Evolutionary conservation across 2,329 filamentous ascomycete species (phyloP).

Genomic region (Aspergillus caelatus): DNA sequence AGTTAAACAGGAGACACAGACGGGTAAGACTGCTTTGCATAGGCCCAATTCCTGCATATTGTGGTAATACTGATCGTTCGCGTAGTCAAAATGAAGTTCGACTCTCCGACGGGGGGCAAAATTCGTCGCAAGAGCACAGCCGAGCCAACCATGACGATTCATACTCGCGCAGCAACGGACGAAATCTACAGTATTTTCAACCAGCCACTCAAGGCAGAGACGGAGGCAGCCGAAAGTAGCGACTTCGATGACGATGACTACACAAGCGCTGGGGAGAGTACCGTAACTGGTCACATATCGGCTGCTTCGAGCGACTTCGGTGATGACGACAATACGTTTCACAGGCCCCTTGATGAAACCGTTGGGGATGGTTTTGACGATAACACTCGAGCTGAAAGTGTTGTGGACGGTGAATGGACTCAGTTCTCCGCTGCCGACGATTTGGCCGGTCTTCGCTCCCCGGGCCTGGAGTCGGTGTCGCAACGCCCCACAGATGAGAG

Average conservation of each 20-base stretch:
- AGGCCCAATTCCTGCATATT: no score
- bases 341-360: slow-evolving; percentile 48
- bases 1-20: slow-evolving; percentile 83
- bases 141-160: slow-evolving; percentile 97
- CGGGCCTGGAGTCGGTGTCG: slow-evolving; percentile 25
- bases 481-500: slow-evolving; percentile 21
- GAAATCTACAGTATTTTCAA: slow-evolving; percentile 99
- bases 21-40: slow-evolving; percentile 62
- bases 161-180: slow-evolving; percentile 91
- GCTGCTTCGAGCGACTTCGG: slow-evolving; percentile 65
- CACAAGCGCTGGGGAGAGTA: slow-evolving; percentile 84
- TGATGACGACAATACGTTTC: slow-evolving; percentile 56
- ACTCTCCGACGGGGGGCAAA: slow-evolving; percentile 85
- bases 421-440: slow-evolving; percentile 76
- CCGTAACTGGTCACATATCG: slow-evolving; percentile 72
- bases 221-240: slow-evolving; percentile 62
- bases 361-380: slow-evolving; percentile 46
- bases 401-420: slow-evolving; percentile 75
- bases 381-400: slow-evolving; percentile 56
- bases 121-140: slow-evolving; percentile 73
- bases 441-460: slow-evolving; percentile 13
- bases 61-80: neutral
- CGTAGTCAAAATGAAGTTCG: slow-evolving; percentile 86
- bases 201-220: slow-evolving; percentile 67
- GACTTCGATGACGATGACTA: slow-evolving; percentile 73